phyloP scores from a whole-genome alignment of 2,329 filamentous ascomycete species.

The Alternaria arbusti region DNA sequence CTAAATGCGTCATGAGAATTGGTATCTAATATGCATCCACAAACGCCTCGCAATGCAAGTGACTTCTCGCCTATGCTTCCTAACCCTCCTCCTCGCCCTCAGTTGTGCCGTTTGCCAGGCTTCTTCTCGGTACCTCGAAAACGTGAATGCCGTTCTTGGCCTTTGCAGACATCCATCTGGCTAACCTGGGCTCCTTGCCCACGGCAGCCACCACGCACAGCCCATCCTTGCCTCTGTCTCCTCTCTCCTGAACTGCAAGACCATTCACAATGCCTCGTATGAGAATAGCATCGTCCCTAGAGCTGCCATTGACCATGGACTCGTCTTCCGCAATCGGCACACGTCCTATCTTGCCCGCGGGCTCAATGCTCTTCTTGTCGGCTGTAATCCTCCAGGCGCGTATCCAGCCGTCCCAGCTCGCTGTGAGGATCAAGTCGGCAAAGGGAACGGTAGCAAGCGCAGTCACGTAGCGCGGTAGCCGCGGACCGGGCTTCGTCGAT shows the following conservation, averaged over 20 bases:
- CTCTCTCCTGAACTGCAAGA: conserved; percentile 84
- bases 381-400: conserved; percentile 79
- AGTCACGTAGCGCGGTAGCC: conserved; percentile 83
- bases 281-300: conserved; percentile 29
- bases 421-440: conserved; percentile 86
- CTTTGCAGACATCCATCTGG: conserved; percentile 73
- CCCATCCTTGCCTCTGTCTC: conserved; percentile 74
- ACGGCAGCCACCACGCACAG: conserved; percentile 85
- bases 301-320: conserved; percentile 10
- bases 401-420: conserved; percentile 92
- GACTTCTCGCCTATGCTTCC: conserved; percentile 3
- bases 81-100: conserved; percentile 8
- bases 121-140: conserved; percentile 73
- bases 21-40: conserved; percentile 23
- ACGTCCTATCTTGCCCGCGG: conserved; percentile 69
- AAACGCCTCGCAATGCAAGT: conserved; percentile 16
- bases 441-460: conserved; percentile 86
- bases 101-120: conserved; percentile 24
- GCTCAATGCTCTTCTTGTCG: conserved; percentile 77
- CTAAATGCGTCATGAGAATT: conserved; percentile 16
- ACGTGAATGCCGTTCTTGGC: conserved; percentile 86
- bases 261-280: conserved; percentile 86
- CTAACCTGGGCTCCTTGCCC: conserved; percentile 84
- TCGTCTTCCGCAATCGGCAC: conserved; percentile 28
- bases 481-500: conserved; percentile 57